Evolutionary conservation across 768 basidiomycete genomes (phyloP), one percentile per base, ranked within the genome.

Genomic region (Dentipellis sp.): DNA sequence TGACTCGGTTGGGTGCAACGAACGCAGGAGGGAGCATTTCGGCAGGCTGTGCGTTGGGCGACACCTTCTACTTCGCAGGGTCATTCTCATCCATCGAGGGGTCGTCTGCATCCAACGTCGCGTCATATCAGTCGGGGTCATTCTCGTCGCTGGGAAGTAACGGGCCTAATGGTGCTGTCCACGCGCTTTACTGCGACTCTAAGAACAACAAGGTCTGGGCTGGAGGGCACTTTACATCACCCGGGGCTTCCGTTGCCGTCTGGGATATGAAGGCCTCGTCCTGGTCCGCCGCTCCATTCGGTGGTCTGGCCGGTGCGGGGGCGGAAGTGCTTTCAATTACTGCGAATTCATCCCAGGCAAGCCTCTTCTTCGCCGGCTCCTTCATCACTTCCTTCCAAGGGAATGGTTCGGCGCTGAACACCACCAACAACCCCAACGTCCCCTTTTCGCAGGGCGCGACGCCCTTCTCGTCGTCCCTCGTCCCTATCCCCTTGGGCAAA

Each of bases 401-500:
- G 47, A 78, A 73, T 59, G 74, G 69, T 6, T 70, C 75, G 35
- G 65, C 71, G 45, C 62, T 81, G 50, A 87, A 83, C 65, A 78
- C 78, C 59, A 83, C 84, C 42, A 86, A 86, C 65, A 93, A 92
- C 65, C 91, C 91, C 10, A 93, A 88, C 57, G 84, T 93, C 3
- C 91, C 91, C 11, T 84, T 82, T 63, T 93, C 92, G 19, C 67
- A 81, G 1, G 84, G 88, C 23, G 89, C 91, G 12, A 86, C 89
- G 0, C 88, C 89, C 0, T 92, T 90, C 67, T 88, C 94, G 4
- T 89, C 90, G 2, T 94, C 92, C 10, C 83, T 97, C 50, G 91
- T 94, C 38, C 88, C 90, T 16, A 73, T 93, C 36, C 82, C 88
- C 35, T 71, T 93, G 16, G 68, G 76, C 59, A 76, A 76, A 17